phyloP scores from a whole-genome alignment of 2,329 filamentous ascomycete genomes.

The Metarhizium brunneum region DNA sequence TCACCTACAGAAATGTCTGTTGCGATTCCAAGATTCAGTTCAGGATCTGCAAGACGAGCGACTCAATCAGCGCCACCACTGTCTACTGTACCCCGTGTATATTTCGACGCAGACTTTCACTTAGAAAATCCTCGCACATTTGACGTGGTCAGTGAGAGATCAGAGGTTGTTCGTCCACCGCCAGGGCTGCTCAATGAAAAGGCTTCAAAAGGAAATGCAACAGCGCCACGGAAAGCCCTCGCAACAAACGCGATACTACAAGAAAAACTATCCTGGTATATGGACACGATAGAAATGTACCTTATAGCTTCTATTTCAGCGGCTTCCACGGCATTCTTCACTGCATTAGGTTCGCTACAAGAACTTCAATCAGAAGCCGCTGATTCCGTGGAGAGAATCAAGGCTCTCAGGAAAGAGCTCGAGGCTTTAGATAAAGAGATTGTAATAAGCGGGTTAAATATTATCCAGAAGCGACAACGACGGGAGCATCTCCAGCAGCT shows the following conservation, averaged over 20 bases:
- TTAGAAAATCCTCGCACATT: conserved; percentile 94
- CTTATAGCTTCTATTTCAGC: conserved; percentile 93
- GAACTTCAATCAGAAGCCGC: conserved; percentile 88
- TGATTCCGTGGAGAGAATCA: conserved; percentile 82
- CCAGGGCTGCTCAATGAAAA: conserved; percentile 43
- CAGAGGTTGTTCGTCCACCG: conserved; percentile 74
- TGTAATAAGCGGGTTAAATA: conserved; percentile 72
- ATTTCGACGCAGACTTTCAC: conserved; percentile 91
- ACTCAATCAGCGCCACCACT: conserved; percentile 71
- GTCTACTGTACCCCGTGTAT: conserved; percentile 85
- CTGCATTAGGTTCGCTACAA: conserved; percentile 79
- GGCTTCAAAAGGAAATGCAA: conserved; percentile 39
- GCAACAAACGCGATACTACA: conserved; percentile 96
- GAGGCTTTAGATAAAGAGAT: conserved; percentile 77
- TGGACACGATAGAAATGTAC: conserved; percentile 98
- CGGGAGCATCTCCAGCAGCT: conserved; percentile 79
- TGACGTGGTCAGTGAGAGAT: conserved; percentile 90
- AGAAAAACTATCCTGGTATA: conserved; percentile 98
- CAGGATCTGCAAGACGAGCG: conserved; percentile 45
- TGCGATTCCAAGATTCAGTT: conserved; percentile 33
- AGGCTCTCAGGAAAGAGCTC: conserved; percentile 69
- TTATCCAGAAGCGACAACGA: conserved; percentile 72
- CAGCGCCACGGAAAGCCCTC: conserved; percentile 66
- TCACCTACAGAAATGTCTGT: conserved; percentile 40
- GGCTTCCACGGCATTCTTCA: conserved; percentile 93